These are phyloP conservation scores for Acephala macrosclerotiorum DNA, from an alignment of 2,329 filamentous ascomycete genomes.

Conservation along the genomic window DNA sequence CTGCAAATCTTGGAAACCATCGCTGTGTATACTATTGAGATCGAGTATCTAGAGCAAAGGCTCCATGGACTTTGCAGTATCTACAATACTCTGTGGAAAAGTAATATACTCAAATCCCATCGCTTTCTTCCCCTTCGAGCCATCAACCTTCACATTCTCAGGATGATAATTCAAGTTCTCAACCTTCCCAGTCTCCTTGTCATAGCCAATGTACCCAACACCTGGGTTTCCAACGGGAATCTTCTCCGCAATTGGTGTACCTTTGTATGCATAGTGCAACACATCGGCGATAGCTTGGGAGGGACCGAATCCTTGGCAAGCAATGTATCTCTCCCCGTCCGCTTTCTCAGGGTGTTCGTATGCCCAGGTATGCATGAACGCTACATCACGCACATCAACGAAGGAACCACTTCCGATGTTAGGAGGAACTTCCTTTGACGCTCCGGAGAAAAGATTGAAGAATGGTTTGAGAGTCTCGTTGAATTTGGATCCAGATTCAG, in stretches of 20 bases:
- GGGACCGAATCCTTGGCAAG: slow-evolving; percentile 42
- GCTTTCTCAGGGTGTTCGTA: slow-evolving; percentile 47
- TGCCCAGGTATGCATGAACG: slow-evolving; percentile 48
- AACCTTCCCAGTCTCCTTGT: slow-evolving; percentile 35
- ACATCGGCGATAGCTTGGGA: slow-evolving; percentile 52
- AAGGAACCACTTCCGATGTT: slow-evolving; percentile 39
- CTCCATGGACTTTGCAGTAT: slow-evolving; percentile 47
- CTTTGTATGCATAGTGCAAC: slow-evolving; percentile 48
- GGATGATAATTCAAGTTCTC: slow-evolving; percentile 24
- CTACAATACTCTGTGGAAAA: slow-evolving; percentile 41
- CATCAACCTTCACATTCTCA: slow-evolving; percentile 36
- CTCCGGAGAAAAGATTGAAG: slow-evolving; percentile 47
- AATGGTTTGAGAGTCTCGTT: slow-evolving; percentile 45
- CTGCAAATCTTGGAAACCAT: neutral
- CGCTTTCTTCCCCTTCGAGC: slow-evolving; percentile 39
- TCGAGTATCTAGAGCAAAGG: neutral
- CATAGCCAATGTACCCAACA: slow-evolving; percentile 47
- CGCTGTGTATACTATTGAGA: neutral
- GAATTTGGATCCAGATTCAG: slow-evolving; percentile 42
- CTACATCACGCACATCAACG: slow-evolving; percentile 56
- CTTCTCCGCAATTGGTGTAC: slow-evolving; percentile 39
- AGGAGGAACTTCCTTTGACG: slow-evolving; percentile 37
- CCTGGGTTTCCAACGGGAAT: slow-evolving; percentile 49
- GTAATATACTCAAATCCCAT: slow-evolving; percentile 41
- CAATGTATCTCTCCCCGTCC: slow-evolving; percentile 52